Conservation (phyloP, 495 filamentous ascomycete genomes). For the Lindgomyces ingoldianus region DNA sequence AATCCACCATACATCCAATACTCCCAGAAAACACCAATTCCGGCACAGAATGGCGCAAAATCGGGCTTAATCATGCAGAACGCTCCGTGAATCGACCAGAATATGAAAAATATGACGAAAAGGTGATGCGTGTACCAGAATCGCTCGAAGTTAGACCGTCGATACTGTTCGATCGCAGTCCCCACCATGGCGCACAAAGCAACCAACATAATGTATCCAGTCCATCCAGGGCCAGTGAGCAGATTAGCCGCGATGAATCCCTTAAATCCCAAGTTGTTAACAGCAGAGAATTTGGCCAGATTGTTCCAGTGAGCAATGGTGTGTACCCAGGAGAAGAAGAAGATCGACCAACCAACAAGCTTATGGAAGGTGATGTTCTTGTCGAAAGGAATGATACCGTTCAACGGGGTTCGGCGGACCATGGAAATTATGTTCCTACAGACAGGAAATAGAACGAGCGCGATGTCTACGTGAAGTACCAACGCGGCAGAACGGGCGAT, state of each 20-base stretch:
- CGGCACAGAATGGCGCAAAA: conserved; percentile 67
- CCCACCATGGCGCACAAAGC: conserved; percentile 66
- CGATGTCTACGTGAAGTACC: conserved; percentile 73
- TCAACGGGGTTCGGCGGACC: conserved; percentile 70
- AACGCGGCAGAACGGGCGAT: conserved; percentile 71
- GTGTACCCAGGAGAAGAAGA: conserved; percentile 79
- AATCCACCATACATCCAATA: conserved; percentile 78
- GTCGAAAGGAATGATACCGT: conserved; percentile 76
- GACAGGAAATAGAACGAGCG: conserved; percentile 73
- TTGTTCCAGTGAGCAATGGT: conserved; percentile 82
- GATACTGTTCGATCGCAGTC: conserved; percentile 68
- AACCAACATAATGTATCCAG: conserved; percentile 74
- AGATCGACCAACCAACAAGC: conserved; percentile 75
- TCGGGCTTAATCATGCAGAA: conserved; percentile 83
- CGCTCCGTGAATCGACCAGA: conserved; percentile 78
- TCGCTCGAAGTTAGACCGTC: conserved; percentile 71
- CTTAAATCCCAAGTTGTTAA: conserved; percentile 69
- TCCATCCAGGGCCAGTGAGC: conserved; percentile 74
- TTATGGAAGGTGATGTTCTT: conserved; percentile 84
- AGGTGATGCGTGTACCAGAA: conserved; percentile 82
- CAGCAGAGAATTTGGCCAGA: conserved; percentile 69
- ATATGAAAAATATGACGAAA: conserved; percentile 76
- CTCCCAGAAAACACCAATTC: conserved; percentile 75
- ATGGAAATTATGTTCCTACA: conserved; percentile 78
- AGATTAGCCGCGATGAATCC: conserved; percentile 72